Conservation (phyloP, 2,329 filamentous ascomycete species). For the Aspergillus ustus region DNA sequence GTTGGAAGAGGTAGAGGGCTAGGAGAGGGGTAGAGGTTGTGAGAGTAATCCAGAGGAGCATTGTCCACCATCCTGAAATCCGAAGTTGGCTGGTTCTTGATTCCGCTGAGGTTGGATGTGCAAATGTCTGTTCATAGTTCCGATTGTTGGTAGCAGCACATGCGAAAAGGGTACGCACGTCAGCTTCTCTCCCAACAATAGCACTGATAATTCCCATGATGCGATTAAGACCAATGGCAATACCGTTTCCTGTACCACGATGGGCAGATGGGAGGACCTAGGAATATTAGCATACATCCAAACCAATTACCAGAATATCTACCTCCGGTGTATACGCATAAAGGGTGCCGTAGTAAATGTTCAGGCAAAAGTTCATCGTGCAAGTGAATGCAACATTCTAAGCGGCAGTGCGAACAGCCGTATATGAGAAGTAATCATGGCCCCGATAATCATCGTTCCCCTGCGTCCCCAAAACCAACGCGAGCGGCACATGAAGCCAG, state of each 20-base stretch:
- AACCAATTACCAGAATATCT: neutral
- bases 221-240: slow-evolving; percentile 46
- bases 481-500: slow-evolving; percentile 72
- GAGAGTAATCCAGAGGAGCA: too few relatives aligned
- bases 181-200: slow-evolving; percentile 47
- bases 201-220: slow-evolving; percentile 48
- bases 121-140: slow-evolving; percentile 23
- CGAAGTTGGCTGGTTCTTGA: too few relatives aligned
- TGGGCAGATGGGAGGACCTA: slow-evolving; percentile 57
- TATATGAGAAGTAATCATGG: slow-evolving; percentile 63
- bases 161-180: slow-evolving; percentile 5
- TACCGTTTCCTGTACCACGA: slow-evolving; percentile 56
- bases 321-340: slow-evolving; percentile 60
- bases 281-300: neutral
- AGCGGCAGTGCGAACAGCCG: slow-evolving; percentile 50
- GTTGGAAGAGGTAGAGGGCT: too few relatives aligned
- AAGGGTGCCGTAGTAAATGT: slow-evolving; percentile 59
- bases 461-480: slow-evolving; percentile 64
- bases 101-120: too few relatives aligned
- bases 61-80: too few relatives aligned
- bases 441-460: slow-evolving; percentile 61
- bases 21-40: too few relatives aligned
- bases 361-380: slow-evolving; percentile 60
- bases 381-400: slow-evolving; percentile 56
- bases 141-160: neutral